Conservation (phyloP, 345 rosid genomes). For the Populus ilicifolia region DNA sequence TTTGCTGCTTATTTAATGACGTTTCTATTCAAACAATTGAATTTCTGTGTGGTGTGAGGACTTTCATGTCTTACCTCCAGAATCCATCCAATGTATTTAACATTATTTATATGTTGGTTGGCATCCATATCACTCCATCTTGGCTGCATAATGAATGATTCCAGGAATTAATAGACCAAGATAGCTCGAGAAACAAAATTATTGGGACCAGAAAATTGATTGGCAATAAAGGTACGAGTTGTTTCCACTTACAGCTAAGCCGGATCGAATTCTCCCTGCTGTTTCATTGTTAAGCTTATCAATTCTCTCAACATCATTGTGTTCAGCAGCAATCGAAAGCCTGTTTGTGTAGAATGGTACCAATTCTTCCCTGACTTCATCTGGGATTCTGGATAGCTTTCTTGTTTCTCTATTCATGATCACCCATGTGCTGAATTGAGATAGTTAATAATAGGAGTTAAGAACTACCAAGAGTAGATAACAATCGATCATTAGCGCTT, state of each 20-base stretch:
- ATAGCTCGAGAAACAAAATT: neutral
- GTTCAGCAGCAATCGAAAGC: constrained; percentile 12
- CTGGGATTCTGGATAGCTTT: constrained; percentile 24
- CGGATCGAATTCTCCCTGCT: constrained; percentile 14
- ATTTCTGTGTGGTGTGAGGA: too few species aligned
- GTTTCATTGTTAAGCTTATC: constrained; percentile 19
- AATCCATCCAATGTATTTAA: constrained; percentile 27
- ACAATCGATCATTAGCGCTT: neutral
- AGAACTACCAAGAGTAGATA: neutral
- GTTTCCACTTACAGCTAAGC: constrained; percentile 13
- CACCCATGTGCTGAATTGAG: constrained; percentile 26
- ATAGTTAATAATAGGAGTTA: neutral
- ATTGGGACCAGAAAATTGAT: neutral
- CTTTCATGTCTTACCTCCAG: constrained; percentile 12
- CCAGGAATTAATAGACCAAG: neutral
- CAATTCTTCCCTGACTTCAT: constrained; percentile 19
- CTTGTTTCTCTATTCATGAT: constrained; percentile 25
- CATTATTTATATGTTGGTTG: constrained; percentile 25
- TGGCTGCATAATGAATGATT: constrained; percentile 6
- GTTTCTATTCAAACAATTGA: neutral
- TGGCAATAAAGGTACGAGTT: too few species aligned
- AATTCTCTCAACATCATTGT: constrained; percentile 10
- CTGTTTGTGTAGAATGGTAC: constrained; percentile 18
- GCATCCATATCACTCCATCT: constrained; percentile 32
- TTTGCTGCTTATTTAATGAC: neutral